A percentile compares a stretch with the other conserved stretches of the same genome.
These are phyloP conservation scores for Madurella fahalii DNA, from an alignment of 2,329 filamentous ascomycete species.

Conservation along the genomic window DNA sequence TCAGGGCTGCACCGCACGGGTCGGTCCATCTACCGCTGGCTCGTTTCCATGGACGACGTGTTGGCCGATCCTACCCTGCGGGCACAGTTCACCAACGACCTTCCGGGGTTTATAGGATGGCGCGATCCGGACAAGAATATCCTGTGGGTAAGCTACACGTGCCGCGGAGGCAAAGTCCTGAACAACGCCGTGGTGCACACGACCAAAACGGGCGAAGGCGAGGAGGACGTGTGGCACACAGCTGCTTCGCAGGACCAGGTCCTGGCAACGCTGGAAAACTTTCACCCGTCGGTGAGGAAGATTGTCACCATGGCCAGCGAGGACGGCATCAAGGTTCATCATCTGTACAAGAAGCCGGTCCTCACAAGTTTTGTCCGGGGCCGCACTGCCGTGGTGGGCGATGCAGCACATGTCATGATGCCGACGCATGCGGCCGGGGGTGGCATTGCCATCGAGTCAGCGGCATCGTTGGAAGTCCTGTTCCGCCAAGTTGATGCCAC, in stretches of 20 bases:
- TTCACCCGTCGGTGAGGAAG: conserved; percentile 2
- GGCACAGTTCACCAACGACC: not conserved
- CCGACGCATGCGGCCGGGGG: conserved; percentile 19
- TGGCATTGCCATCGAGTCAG: conserved; percentile 17
- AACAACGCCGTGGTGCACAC: conserved; percentile 22
- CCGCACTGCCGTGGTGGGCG: conserved; percentile 15
- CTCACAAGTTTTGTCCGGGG: conserved; percentile 17
- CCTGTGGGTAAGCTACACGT: conserved; percentile 19
- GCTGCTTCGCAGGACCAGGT: conserved; percentile 9
- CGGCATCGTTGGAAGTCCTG: conserved; percentile 17
- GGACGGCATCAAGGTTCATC: conserved; percentile 23
- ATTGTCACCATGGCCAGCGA: conserved; percentile 16
- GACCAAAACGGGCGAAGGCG: conserved; percentile 13
- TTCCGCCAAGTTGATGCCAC: conserved; percentile 8
- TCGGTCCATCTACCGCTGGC: conserved; percentile 23
- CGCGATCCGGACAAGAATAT: conserved; percentile 7
- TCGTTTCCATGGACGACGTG: conserved; percentile 15
- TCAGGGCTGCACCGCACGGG: not conserved
- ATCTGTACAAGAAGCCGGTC: conserved; percentile 12
- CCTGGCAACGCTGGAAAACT: conserved; percentile 4
- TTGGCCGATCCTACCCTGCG: conserved; percentile 8
- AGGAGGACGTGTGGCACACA: conserved; percentile 14
- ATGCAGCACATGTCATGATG: conserved; percentile 22
- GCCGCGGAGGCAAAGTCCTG: conserved; percentile 18
- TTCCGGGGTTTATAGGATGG: conserved; percentile 11